phyloP scores from a whole-genome alignment of 148 eudicot species.

The Cornus suecica region DNA sequence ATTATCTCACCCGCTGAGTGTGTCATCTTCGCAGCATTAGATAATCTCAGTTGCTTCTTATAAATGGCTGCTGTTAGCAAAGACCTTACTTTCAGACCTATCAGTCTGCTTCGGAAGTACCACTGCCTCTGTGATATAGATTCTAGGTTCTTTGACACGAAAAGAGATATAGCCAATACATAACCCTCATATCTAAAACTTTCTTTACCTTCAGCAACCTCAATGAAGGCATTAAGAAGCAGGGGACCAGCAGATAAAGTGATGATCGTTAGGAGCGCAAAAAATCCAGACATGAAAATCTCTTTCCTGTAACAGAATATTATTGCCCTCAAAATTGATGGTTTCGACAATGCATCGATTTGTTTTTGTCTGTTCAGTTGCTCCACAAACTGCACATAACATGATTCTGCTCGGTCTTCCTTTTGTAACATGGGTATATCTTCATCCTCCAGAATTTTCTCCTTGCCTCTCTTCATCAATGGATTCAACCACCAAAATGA shows the following conservation, averaged over 20 bases:
- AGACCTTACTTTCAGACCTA: too few species aligned
- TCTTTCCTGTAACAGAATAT: conserved; percentile 46
- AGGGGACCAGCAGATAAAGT: conserved; percentile 53
- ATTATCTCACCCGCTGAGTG: too few species aligned
- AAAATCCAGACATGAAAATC: conserved; percentile 49
- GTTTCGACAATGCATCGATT: conserved; percentile 24
- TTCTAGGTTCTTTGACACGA: conserved; percentile 54
- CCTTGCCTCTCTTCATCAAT: conserved; percentile 66
- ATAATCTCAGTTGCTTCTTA: too few species aligned
- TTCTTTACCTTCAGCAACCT: conserved; percentile 53
- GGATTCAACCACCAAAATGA: conserved; percentile 84
- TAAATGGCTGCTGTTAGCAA: too few species aligned
- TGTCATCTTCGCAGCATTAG: too few species aligned
- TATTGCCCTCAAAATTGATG: conserved; percentile 56
- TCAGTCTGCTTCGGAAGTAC: conserved; percentile 60
- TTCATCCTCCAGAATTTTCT: conserved; percentile 52
- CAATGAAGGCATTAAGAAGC: conserved; percentile 51
- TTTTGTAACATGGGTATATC: conserved; percentile 56
- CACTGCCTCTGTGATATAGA: conserved; percentile 80
- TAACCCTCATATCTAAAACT: too few species aligned
- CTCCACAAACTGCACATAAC: conserved; percentile 45
- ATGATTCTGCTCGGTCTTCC: conserved; percentile 54
- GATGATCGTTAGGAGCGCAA: conserved; percentile 44
- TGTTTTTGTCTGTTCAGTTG: conserved; percentile 36
- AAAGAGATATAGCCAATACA: conserved; percentile 62